Evolutionary conservation across 495 filamentous ascomycete genomes (phyloP), one percentile per base, ranked within the genome.

Genomic region (Tuber umbilicatum): DNA sequence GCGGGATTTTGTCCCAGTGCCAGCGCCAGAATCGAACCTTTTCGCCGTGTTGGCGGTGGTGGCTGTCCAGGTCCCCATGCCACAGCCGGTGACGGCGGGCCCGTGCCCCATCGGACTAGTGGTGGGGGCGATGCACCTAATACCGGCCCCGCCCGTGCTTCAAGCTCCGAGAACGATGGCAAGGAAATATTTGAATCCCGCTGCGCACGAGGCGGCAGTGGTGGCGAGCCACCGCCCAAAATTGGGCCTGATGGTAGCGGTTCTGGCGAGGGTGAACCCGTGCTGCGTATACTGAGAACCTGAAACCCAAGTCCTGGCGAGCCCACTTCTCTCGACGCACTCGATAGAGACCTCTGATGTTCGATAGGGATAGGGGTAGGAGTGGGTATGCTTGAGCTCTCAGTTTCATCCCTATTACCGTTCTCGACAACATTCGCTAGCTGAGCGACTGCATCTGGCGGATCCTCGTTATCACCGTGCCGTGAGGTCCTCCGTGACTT

Each of bases 401-500:
- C 55, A 0, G 5, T 35, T 14, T 7, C 55, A 27, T 64, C 55
- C 27, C 31, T 31, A 10, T 64, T 31, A 19, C 27, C 1, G 3
- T 35, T 64, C 27, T 35, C 55, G 12, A 35, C 35, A 64, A 64
- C 27, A 14, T 17, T 31, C 55, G 16, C 55, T 35, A 3, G 31
- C 7, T 35, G 55, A 35, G 55, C 12, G 55, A 64, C 27, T 64
- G 12, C 55, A 27, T 64, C 55, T 17, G 55, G 4, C 4, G 12
- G 5, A 14, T 16, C 31, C 27, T 17, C 55, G 16, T 64, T 64
- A 64, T 64, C 55, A 16, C 55, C 3, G 55, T 35, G 27, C n/a
- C 55, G 31, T 35, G 55, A 64, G 55, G 55, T 64, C 55, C 31
- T 64, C 27, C 55, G 55, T 64, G 55, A 64, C 55, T 64, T 64